Percentiles rank a stretch among this genome's conserved stretches.
phyloP scores from a whole-genome alignment of 2,329 filamentous ascomycete genomes.

The Metarhizium sp. region DNA sequence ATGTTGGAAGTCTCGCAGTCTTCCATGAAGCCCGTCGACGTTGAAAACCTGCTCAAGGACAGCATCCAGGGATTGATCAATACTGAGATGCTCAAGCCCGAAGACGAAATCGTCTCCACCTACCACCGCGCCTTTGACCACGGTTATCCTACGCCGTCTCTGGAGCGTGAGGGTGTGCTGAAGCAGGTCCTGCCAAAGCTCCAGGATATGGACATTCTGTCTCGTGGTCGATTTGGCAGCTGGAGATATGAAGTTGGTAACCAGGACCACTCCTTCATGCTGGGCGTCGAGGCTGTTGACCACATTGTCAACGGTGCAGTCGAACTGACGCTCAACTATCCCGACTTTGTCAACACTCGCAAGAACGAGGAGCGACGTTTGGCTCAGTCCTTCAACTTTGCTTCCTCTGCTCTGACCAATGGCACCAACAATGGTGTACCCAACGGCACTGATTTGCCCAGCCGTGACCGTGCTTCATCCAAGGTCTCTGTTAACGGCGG shows the following conservation, averaged over 20 bases:
- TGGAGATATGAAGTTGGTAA: constrained; percentile 97
- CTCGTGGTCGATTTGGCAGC: constrained; percentile 91
- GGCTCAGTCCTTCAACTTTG: constrained; percentile 35
- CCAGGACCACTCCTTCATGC: constrained; percentile 97
- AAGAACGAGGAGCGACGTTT: constrained; percentile 43
- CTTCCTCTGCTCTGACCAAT: constrained; percentile 23
- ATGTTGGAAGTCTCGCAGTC: constrained; percentile 99
- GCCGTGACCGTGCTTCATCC: constrained; percentile 20
- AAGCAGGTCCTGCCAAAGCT: constrained; percentile 89
- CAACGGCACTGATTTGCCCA: constrained; percentile 22
- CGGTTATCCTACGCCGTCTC: constrained; percentile 89
- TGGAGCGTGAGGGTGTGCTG: constrained; percentile 92
- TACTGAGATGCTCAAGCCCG: constrained; percentile 87
- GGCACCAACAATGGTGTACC: constrained; percentile 8
- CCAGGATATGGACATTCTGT: constrained; percentile 84
- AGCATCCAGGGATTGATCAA: constrained; percentile 95
- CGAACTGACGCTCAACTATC: constrained; percentile 92
- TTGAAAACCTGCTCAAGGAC: constrained; percentile 75
- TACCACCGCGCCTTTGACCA: constrained; percentile 98
- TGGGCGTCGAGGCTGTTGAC: constrained; percentile 88
- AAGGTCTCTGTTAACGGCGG: constrained; percentile 19
- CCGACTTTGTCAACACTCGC: constrained; percentile 83
- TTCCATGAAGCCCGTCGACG: constrained; percentile 85
- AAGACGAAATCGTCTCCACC: constrained; percentile 92
- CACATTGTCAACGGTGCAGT: constrained; percentile 82